Evolutionary conservation across 208 protist genomes (phyloP).

Genomic region (Trypanosoma melophagium): DNA sequence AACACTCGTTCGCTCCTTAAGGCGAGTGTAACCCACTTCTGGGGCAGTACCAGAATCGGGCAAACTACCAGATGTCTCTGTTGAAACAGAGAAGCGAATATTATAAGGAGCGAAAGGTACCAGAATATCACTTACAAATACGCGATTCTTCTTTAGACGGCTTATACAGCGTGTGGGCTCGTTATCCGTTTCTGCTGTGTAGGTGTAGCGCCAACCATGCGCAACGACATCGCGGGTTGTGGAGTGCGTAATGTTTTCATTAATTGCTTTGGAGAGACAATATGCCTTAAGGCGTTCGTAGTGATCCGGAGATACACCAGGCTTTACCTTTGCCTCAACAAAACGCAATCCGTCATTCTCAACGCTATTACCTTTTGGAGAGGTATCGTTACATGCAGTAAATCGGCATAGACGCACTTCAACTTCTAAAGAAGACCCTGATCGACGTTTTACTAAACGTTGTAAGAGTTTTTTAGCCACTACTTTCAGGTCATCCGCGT

Average conservation of each 20-base stretch:
- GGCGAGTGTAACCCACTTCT: constrained; percentile 34
- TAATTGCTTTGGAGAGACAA: neutral
- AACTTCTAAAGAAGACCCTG: constrained; percentile 48
- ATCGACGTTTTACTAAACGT: constrained; percentile 28
- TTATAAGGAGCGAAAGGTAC: constrained; percentile 59
- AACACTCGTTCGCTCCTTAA: constrained; percentile 56
- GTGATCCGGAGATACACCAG: constrained; percentile 28
- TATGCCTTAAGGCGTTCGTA: constrained; percentile 41
- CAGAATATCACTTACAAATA: constrained; percentile 64
- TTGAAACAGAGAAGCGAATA: constrained; percentile 63
- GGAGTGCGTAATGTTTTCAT: constrained; percentile 1
- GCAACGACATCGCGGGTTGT: constrained; percentile 57
- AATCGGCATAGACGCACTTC: constrained; percentile 68
- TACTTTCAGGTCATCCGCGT: neutral
- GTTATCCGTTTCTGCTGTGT: constrained; percentile 25
- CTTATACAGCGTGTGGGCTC: constrained; percentile 23
- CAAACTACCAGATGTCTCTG: constrained; percentile 15
- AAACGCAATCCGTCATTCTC: neutral
- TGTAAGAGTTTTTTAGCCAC: constrained; percentile 35
- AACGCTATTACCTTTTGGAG: neutral
- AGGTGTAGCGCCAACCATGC: constrained; percentile 49
- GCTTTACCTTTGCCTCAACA: constrained; percentile 17
- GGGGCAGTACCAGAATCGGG: constrained; percentile 1
- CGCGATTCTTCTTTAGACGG: constrained; percentile 50
- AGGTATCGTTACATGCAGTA: neutral